Percentiles rank a stretch among this genome's conserved stretches.
phyloP scores from a whole-genome alignment of 176 grass and related monocot genomes.

The Oryza meridionalis region DNA sequence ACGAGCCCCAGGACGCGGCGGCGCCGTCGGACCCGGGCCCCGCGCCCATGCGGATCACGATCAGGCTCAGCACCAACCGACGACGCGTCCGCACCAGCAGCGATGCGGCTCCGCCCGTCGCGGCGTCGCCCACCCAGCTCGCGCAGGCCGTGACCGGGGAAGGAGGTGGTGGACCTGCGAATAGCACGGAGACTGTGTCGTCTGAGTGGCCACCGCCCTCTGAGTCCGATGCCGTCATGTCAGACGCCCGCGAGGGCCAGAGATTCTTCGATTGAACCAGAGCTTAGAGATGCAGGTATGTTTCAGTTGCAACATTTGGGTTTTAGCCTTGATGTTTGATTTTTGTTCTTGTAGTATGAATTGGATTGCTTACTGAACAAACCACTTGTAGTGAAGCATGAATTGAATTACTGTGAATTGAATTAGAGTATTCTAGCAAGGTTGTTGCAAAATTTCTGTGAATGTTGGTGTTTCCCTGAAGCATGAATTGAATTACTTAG shows the following conservation, averaged over 20 bases:
- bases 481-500: background rate
- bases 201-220: slow-evolving; percentile 62
- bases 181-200: slow-evolving; percentile 68
- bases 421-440: background rate
- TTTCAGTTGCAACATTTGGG: background rate
- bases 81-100: background rate
- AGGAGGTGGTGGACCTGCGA: slow-evolving; percentile 52
- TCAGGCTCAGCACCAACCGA: slow-evolving; percentile 38
- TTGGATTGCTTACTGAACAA: slow-evolving; percentile 25
- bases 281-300: slow-evolving; percentile 38
- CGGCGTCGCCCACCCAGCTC: slow-evolving; percentile 67
- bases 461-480: background rate
- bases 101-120: slow-evolving; percentile 10
- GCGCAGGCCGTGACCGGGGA: slow-evolving; percentile 62
- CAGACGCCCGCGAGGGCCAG: slow-evolving; percentile 54
- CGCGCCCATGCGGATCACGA: slow-evolving; percentile 40
- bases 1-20: background rate
- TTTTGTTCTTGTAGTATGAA: background rate
- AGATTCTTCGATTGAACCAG: slow-evolving; percentile 57
- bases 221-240: slow-evolving; percentile 58
- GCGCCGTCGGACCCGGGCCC: slow-evolving; percentile 10
- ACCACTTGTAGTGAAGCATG: background rate
- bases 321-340: background rate
- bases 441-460: background rate
- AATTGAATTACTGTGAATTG: too few relatives aligned